Evolutionary conservation across 352 stramenopile genomes (phyloP).

Genomic region (Pythium plurisporium): DNA sequence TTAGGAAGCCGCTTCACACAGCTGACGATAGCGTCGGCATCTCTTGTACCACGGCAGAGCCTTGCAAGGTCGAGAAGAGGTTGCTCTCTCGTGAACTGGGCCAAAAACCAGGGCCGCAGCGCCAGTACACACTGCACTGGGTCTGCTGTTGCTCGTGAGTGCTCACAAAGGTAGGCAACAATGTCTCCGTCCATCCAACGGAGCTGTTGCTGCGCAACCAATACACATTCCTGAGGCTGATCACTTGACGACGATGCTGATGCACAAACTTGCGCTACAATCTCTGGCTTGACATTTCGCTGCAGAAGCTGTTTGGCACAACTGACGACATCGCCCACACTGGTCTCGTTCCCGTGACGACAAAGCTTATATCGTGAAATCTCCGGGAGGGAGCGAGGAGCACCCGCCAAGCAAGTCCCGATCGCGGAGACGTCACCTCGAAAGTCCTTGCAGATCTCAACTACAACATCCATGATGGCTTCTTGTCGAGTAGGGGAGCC

Average conservation of each 20-base stretch:
- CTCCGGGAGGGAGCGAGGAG: constrained; percentile 7
- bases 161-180: constrained; percentile 31
- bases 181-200: constrained; percentile 40
- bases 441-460: constrained; percentile 11
- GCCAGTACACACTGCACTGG: constrained; percentile 36
- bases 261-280: constrained; percentile 33
- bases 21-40: neutral
- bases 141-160: constrained; percentile 6
- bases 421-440: constrained; percentile 9
- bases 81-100: constrained; percentile 3
- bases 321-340: neutral
- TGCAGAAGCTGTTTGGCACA: constrained; percentile 24
- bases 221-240: constrained; percentile 36
- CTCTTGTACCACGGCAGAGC: constrained; percentile 9
- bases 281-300: neutral
- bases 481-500: neutral
- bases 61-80: constrained; percentile 5
- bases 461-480: neutral
- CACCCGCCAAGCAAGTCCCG: constrained; percentile 1
- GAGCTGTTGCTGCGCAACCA: constrained; percentile 38
- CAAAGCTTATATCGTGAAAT: neutral
- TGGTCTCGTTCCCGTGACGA: neutral
- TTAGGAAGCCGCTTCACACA: constrained; percentile 20
- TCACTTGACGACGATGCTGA: neutral
- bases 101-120: constrained; percentile 19